Evolutionary conservation across 2,329 filamentous ascomycete genomes (phyloP).

Genomic region (Xylariaceae sp.): DNA sequence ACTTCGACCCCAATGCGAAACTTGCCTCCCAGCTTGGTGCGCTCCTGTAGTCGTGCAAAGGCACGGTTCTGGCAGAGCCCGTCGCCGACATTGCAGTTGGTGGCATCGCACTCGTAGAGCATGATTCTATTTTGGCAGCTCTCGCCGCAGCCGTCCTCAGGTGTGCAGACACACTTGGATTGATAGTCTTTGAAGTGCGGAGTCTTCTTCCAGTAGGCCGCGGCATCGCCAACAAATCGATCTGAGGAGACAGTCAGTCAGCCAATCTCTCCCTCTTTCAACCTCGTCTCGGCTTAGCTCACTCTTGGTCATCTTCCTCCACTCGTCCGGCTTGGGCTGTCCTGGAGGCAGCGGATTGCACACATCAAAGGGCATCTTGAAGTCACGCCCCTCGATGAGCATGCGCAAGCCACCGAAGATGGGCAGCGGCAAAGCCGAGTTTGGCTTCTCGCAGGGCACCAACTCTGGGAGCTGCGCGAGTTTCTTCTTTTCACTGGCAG

Average conservation of each 20-base stretch:
- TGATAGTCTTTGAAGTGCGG: slow-evolving; percentile 67
- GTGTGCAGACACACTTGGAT: slow-evolving; percentile 69
- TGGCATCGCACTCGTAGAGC: slow-evolving; percentile 92
- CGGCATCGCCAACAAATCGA: slow-evolving; percentile 81
- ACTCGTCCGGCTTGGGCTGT: slow-evolving; percentile 87
- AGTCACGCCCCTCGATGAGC: slow-evolving; percentile 67
- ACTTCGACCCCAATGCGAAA: slow-evolving; percentile 94
- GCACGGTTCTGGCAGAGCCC: slow-evolving; percentile 75
- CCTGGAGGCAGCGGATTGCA: slow-evolving; percentile 81
- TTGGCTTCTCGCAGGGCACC: slow-evolving; percentile 38
- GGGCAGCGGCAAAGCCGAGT: slow-evolving; percentile 61
- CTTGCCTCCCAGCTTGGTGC: slow-evolving; percentile 70
- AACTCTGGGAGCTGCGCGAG: slow-evolving; percentile 41
- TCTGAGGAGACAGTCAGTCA: slow-evolving; percentile 48
- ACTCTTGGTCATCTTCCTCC: slow-evolving; percentile 89
- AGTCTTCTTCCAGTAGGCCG: slow-evolving; percentile 71
- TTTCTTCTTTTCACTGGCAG: slow-evolving; percentile 42
- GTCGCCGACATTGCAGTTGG: slow-evolving; percentile 76
- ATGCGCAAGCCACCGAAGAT: slow-evolving; percentile 70
- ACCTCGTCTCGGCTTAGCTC: slow-evolving; percentile 29
- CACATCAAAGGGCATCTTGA: slow-evolving; percentile 82
- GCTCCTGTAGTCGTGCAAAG: slow-evolving; percentile 70
- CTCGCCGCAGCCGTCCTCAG: slow-evolving; percentile 76
- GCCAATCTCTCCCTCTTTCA: not conserved
- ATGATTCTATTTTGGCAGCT: slow-evolving; percentile 92